phyloP scores from a whole-genome alignment of 768 basidiomycete species.

The Tulasnella sp. region DNA sequence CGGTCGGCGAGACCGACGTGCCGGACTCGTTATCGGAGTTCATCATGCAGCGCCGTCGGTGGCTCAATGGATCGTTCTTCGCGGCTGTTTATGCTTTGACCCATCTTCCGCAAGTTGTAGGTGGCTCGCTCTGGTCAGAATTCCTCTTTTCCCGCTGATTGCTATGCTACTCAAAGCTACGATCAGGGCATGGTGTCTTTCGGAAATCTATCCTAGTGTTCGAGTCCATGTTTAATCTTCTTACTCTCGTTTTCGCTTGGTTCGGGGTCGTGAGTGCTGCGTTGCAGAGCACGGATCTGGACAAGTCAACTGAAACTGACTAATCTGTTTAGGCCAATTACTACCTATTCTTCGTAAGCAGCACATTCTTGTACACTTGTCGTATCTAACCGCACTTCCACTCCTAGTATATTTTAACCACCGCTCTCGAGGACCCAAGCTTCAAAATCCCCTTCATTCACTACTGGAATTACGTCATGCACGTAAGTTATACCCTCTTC shows the following conservation, averaged over 20 bases:
- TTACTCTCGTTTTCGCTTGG: conserved; percentile 87
- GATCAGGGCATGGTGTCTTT: conserved; percentile 66
- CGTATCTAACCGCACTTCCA: not conserved
- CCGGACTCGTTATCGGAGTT: conserved; percentile 71
- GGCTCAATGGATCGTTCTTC: conserved; percentile 90
- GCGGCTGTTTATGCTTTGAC: conserved; percentile 89
- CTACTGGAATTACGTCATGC: conserved; percentile 63
- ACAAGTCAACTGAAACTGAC: not conserved
- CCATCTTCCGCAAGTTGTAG: conserved; percentile 59
- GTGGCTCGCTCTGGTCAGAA: not conserved
- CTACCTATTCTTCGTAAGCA: conserved; percentile 81
- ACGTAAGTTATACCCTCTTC: conserved; percentile 35
- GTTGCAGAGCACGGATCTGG: not conserved
- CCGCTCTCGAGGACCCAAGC: conserved; percentile 65
- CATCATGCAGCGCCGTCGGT: conserved; percentile 81
- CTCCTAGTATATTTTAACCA: conserved; percentile 72
- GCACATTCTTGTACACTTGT: not conserved
- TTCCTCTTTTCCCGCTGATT: not conserved
- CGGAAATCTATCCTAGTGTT: conserved; percentile 65
- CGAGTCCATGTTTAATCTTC: conserved; percentile 77
- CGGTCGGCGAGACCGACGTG: conserved; percentile 37
- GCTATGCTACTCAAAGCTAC: conserved; percentile 27
- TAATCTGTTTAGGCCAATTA: conserved; percentile 65
- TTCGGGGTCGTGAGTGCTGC: conserved; percentile 62
- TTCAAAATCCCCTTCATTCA: conserved; percentile 55